Evolutionary conservation across 352 stramenopile genomes (phyloP).

Genomic region (Lagenidium sp.): DNA sequence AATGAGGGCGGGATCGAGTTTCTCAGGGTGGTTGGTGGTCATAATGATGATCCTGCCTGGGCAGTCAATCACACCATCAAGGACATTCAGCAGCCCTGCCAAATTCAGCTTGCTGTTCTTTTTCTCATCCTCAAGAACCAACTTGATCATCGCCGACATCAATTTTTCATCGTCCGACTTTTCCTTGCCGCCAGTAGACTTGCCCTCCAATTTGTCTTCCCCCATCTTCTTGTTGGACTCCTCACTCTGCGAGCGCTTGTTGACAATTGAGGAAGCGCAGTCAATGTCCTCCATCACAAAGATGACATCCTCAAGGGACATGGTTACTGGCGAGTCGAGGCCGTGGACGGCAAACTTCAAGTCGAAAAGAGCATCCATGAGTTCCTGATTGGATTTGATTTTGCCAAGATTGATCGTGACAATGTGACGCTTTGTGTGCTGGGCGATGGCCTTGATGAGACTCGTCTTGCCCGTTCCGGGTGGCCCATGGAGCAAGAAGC

Average conservation of each 20-base stretch:
- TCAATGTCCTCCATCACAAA: constrained; percentile 88
- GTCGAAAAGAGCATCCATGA: constrained; percentile 71
- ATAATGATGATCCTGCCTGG: constrained; percentile 87
- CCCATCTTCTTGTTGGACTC: constrained; percentile 1
- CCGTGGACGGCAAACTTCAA: constrained; percentile 41
- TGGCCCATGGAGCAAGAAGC: constrained; percentile 78
- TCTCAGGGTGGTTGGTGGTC: constrained; percentile 90
- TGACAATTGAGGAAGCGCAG: constrained; percentile 62
- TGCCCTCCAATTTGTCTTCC: constrained; percentile 3
- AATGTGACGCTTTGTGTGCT: constrained; percentile 61
- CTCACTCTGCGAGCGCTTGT: constrained; percentile 7
- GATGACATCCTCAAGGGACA: constrained; percentile 72
- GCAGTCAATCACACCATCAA: constrained; percentile 86
- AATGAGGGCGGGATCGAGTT: constrained; percentile 84
- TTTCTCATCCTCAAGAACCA: constrained; percentile 16
- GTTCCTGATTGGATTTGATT: constrained; percentile 69
- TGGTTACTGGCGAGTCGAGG: constrained; percentile 42
- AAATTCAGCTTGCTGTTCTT: constrained; percentile 48
- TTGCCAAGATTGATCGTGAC: constrained; percentile 54
- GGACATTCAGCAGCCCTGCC: constrained; percentile 74
- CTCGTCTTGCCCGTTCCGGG: constrained; percentile 87
- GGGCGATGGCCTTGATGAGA: constrained; percentile 80
- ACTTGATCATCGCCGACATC: constrained; percentile 7
- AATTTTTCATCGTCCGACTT: background rate
- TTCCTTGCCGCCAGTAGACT: background rate